Evolutionary conservation across 176 grass and related monocot genomes (phyloP), one percentile per base, ranked within the genome.

Genomic region (Hyparrhenia diplandra): DNA sequence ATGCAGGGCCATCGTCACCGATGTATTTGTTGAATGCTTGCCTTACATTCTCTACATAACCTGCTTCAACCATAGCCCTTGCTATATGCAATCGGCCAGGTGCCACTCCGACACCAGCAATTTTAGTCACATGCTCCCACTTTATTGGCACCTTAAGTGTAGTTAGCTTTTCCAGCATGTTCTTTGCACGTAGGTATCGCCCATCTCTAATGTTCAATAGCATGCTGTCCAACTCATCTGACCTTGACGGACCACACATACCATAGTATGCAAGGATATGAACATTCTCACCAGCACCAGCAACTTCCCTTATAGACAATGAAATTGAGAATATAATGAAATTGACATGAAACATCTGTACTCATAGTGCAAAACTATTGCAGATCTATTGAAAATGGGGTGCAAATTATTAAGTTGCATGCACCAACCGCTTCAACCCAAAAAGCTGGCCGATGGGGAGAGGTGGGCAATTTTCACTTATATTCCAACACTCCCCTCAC

Each of bases 181-280:
- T 99, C 87, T 89, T 99, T 58, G 96, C 90, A 12, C 92, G 92
- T 45, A 72, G 2, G 29, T 95, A 93, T 30, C 88, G 80, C 5
- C 96, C 96, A 0, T 95, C 82, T 93, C 96, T 91, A 75, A 99
- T 99, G 74, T 79, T 86, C 13, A 81, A 95, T 63, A 99, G 91
- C 74, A 95, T 34, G 61, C 27, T 82, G 43, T 99, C 93, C 82
- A 95, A 75, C 52, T 95, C 88, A 51, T 88, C 88, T 29, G 85
- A 69, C 37, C 67, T 87, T 79, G 96, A 92, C 27, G 92, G 92
- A 45, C 96, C 96, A 41, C 88, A 95, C 61, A 78, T 90, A 85
- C 96, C 93, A 82, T 99, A 99, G 80, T 99, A 99, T 82, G 96
- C 92, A 78, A 99, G 90, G 79, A 99, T 93, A 76, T 99, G 96